Base-by-base conservation (phyloP, 2,329 filamentous ascomycete genomes). In the Graphilbum ipis-grandicollis region DNA sequence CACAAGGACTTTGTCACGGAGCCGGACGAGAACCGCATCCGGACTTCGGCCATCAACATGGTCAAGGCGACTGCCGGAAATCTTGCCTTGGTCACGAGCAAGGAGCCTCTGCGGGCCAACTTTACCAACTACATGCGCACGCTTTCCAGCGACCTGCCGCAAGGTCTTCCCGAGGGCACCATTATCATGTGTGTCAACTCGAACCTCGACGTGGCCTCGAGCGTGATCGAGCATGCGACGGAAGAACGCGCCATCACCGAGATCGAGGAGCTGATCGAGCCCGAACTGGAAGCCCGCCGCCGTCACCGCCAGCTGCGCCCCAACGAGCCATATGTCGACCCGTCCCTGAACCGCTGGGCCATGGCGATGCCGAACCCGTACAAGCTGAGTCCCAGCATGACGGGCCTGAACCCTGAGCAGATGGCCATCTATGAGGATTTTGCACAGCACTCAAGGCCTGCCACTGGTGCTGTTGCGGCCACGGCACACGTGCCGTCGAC, bases 111-210 rank as follows among this genome's bases (percentile, higher is more conserved):
- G 14, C 76, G 90, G 42, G 90, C 92, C 55, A 96, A 92, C 58
- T 93, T 98, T 56, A 92, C 81, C 37, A 98, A 96, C 57, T 93
- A 96, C 52, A 85, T 98, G 55, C 79, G 90, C 36, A 66, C 66
- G 34, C 55, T 76, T n/a, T 67, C 73, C 3, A 62, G 58, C 34
- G 73, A 77, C 28, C 68, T 93, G 28, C 75, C 83, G 37, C 79
- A 83, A 37, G 81, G 82, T 14, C 68, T 98, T 43, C 84, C 90
- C 0, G 90, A 98, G 58, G 90, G 90, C 7, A 82, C 90, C 23
- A 90, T 98, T 42, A 72, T 96, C 39, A 94, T 98, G 83, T 96
- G 92, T 56, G 88, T 98, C 42, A 98, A 96, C 54, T 88, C 92
- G 45, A 98, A 98, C 53, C 68, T 98, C 22, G 90, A 98, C 47